These are phyloP conservation scores for Calocybe gangraenosa DNA, from an alignment of 768 basidiomycete species.

Conservation along the genomic window DNA sequence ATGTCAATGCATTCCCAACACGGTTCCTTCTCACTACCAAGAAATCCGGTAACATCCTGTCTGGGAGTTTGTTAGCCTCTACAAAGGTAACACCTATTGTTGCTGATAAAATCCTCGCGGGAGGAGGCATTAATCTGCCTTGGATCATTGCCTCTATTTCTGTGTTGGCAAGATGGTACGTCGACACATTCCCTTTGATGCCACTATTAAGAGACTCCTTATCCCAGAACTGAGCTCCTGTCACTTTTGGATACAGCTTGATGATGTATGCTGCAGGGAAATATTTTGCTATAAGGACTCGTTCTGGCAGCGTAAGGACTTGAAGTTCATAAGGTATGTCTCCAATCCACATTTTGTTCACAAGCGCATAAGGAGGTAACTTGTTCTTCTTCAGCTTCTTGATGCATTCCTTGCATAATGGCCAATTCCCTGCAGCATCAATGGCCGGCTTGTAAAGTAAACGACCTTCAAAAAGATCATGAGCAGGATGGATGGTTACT, in stretches of 20 bases:
- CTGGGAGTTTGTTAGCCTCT: constrained; percentile 17
- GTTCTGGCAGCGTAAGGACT: constrained; percentile 31
- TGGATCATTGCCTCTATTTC: constrained; percentile 27
- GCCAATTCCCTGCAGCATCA: background rate
- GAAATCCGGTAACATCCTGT: no score
- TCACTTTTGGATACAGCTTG: constrained; percentile 28
- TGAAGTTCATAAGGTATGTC: constrained; percentile 23
- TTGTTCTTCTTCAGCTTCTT: constrained; percentile 1
- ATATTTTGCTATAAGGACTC: no score
- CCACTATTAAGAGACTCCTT: constrained; percentile 18
- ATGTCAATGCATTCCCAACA: no score
- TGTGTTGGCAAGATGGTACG: constrained; percentile 22
- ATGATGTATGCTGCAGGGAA: constrained; percentile 27
- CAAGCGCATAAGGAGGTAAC: constrained; percentile 8
- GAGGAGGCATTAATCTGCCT: constrained; percentile 34
- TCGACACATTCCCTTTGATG: constrained; percentile 32
- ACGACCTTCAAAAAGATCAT: constrained; percentile 7
- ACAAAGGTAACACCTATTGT: constrained; percentile 32
- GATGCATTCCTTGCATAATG: constrained; percentile 1
- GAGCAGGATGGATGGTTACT: constrained; percentile 1
- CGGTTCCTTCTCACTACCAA: no score
- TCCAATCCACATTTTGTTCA: constrained; percentile 38
- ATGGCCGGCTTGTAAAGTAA: constrained; percentile 4
- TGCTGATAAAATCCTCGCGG: no score
- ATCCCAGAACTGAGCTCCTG: background rate